Percentiles rank a stretch among this genome's conserved stretches.
Evolutionary conservation across 352 stramenopile genomes (phyloP).

Genomic region (Thraustotheca clavata): DNA sequence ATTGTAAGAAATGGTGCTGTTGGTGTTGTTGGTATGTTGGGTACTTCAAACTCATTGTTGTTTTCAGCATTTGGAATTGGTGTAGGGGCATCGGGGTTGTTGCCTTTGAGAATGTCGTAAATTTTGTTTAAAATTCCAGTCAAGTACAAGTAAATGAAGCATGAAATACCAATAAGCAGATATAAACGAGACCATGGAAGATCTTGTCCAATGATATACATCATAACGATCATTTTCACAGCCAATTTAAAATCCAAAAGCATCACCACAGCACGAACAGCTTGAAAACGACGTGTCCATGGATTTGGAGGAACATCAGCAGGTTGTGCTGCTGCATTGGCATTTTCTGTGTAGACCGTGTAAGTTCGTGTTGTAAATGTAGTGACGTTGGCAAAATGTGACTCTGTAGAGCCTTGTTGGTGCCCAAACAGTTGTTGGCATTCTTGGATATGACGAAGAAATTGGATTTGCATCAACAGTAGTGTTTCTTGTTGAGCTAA

Average conservation of each 20-base stretch:
- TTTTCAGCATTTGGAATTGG: conserved; percentile 12
- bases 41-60: conserved; percentile 22
- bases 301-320: neutral
- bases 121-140: conserved; percentile 77
- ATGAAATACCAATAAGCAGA: conserved; percentile 60
- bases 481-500: conserved; percentile 73
- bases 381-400: neutral
- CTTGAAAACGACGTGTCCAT: neutral
- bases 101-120: conserved; percentile 44
- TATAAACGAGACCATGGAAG: conserved; percentile 63
- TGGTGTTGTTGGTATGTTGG: conserved; percentile 19
- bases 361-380: neutral
- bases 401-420: neutral
- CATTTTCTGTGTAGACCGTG: neutral
- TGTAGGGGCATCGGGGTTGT: conserved; percentile 23
- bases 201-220: conserved; percentile 83
- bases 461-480: conserved; percentile 73
- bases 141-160: conserved; percentile 70
- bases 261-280: conserved; percentile 38
- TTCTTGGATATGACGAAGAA: conserved; percentile 28
- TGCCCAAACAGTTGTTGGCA: conserved; percentile 13
- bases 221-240: conserved; percentile 84
- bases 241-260: conserved; percentile 68
- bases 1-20: conserved; percentile 55
- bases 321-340: neutral